Evolutionary conservation across 768 basidiomycete species (phyloP).

Genomic region (Paxillus involutus): DNA sequence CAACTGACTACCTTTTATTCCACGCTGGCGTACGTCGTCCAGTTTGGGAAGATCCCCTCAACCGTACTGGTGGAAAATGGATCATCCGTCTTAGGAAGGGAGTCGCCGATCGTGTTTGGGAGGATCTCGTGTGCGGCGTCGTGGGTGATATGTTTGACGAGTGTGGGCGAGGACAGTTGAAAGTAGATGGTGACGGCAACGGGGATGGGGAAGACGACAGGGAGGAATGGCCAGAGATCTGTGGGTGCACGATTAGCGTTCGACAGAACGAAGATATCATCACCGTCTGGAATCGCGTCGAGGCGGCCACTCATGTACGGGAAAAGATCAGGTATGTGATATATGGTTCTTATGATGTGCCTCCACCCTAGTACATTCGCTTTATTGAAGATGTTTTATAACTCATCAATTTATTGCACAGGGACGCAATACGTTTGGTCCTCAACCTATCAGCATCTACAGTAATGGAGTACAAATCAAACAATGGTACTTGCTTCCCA

Average conservation of each 20-base stretch:
- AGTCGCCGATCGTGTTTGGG: constrained; percentile 88
- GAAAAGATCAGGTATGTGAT: constrained; percentile 77
- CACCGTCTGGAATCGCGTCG: constrained; percentile 87
- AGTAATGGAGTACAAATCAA: constrained; percentile 93
- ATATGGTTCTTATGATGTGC: constrained; percentile 28
- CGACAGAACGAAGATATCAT: constrained; percentile 93
- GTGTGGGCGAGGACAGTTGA: constrained; percentile 38
- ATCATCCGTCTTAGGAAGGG: constrained; percentile 92
- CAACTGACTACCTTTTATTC: constrained; percentile 94
- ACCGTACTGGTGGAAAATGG: constrained; percentile 89
- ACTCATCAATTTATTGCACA: constrained; percentile 28
- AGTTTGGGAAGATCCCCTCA: constrained; percentile 95
- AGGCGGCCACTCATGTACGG: constrained; percentile 70
- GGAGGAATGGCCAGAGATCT: constrained; percentile 76
- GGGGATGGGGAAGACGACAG: constrained; percentile 35
- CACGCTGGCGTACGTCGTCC: constrained; percentile 82
- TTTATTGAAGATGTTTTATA: background rate
- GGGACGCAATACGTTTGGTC: constrained; percentile 77
- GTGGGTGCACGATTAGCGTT: constrained; percentile 94
- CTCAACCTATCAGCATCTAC: constrained; percentile 76
- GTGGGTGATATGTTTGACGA: constrained; percentile 90
- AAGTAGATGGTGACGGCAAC: constrained; percentile 33
- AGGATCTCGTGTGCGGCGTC: constrained; percentile 82
- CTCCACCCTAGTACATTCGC: background rate
- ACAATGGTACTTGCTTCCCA: constrained; percentile 57